Percentiles rank a stretch among this genome's conserved stretches.
Conservation (phyloP, 768 basidiomycete genomes). For the Coprinopsis strossmayeri region DNA sequence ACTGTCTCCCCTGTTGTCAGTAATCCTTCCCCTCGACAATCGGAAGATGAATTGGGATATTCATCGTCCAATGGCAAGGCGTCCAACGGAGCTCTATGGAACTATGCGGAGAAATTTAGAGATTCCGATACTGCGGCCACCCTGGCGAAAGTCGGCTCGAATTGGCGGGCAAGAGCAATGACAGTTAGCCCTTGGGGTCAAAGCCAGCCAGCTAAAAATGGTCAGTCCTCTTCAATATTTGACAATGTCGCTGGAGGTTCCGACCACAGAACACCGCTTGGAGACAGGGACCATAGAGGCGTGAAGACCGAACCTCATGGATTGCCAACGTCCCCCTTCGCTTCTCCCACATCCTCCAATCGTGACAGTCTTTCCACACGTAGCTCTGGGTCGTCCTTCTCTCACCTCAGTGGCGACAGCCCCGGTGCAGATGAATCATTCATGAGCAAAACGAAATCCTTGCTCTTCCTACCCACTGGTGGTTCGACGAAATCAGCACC, state of each 20-base stretch:
- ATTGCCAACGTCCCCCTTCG: neutral
- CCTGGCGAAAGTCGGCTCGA: constrained; percentile 67
- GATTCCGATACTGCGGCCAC: constrained; percentile 68
- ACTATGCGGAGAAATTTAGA: constrained; percentile 67
- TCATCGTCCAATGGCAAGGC: constrained; percentile 18
- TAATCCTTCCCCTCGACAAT: no score
- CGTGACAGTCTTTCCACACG: neutral
- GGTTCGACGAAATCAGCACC: constrained; percentile 49
- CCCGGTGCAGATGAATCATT: neutral
- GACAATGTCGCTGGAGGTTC: neutral
- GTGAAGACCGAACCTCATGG: neutral
- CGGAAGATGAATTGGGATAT: constrained; percentile 2
- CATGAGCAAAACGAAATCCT: constrained; percentile 7
- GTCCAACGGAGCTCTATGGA: constrained; percentile 41
- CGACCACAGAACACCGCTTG: constrained; percentile 4
- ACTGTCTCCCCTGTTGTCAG: neutral
- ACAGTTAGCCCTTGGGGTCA: constrained; percentile 29
- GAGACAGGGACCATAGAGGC: constrained; percentile 4
- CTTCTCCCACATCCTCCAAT: neutral
- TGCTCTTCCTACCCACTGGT: constrained; percentile 27
- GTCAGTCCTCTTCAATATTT: constrained; percentile 8
- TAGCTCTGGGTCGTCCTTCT: constrained; percentile 6
- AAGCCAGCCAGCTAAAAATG: neutral
- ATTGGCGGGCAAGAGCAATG: constrained; percentile 65
- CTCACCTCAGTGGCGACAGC: neutral